phyloP scores from a whole-genome alignment of 2,329 filamentous ascomycete species.

The Colletotrichum sp. region DNA sequence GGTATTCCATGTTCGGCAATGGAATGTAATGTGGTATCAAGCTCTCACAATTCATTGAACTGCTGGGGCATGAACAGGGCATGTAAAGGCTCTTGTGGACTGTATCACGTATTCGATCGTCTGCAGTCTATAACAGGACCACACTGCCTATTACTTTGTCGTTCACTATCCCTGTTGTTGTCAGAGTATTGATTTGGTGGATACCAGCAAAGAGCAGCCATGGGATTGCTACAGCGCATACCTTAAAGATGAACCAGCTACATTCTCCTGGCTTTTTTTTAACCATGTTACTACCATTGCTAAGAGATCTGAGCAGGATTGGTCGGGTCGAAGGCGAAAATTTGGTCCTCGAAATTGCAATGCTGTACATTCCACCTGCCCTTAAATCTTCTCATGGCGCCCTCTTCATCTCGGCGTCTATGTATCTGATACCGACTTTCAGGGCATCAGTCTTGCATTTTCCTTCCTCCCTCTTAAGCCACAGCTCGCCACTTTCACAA shows the following conservation, averaged over 20 bases:
- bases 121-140: background rate
- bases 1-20: background rate
- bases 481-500: background rate
- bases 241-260: background rate
- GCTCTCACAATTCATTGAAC: too few species aligned
- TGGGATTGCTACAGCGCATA: too few species aligned
- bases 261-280: background rate
- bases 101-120: background rate
- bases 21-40: too few species aligned
- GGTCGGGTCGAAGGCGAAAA: too few species aligned
- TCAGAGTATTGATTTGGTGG: too few species aligned
- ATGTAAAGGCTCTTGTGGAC: background rate
- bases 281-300: background rate
- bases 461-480: accelerated
- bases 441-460: too few species aligned
- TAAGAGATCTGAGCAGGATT: too few species aligned
- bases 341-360: background rate
- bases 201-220: too few species aligned
- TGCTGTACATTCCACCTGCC: background rate
- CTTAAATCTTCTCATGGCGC: background rate
- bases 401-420: too few species aligned
- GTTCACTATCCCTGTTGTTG: background rate
- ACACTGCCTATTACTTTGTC: background rate
- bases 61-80: background rate
- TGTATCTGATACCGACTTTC: too few species aligned